Percentiles rank a stretch among this genome's conserved stretches.
Conservation (phyloP, 768 basidiomycete genomes). For the Calocybe indica region DNA sequence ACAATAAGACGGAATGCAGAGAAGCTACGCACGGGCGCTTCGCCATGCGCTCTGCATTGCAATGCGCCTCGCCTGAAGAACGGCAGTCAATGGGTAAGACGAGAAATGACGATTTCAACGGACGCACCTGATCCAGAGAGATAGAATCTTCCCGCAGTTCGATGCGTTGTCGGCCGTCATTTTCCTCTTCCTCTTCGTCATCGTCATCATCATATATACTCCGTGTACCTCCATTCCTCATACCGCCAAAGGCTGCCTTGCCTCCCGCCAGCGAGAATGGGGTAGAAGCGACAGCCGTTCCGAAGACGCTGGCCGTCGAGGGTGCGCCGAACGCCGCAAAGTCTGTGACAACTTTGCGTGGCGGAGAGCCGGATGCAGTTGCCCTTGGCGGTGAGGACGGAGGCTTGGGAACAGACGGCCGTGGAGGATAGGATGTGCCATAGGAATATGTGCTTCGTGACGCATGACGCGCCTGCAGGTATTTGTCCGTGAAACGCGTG, state of each 20-base stretch:
- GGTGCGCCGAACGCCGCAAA: slow-evolving; percentile 84
- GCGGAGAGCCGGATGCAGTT: slow-evolving; percentile 50
- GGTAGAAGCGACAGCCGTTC: slow-evolving; percentile 75
- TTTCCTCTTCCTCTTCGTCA: slow-evolving; percentile 72
- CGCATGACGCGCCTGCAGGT: slow-evolving; percentile 68
- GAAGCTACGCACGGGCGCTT: slow-evolving; percentile 46
- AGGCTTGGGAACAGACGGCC: slow-evolving; percentile 11
- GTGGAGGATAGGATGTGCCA: neutral
- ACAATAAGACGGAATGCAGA: slow-evolving; percentile 2
- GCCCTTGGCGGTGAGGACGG: slow-evolving; percentile 36
- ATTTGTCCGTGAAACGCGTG: slow-evolving; percentile 97
- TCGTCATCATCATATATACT: slow-evolving; percentile 41
- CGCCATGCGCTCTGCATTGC: slow-evolving; percentile 91
- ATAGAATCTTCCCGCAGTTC: slow-evolving; percentile 81
- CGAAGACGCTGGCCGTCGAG: slow-evolving; percentile 71
- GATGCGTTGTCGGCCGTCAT: slow-evolving; percentile 59
- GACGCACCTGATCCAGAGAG: slow-evolving; percentile 82
- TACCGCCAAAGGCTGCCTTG: slow-evolving; percentile 80
- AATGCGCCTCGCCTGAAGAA: slow-evolving; percentile 66
- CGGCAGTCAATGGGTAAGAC: slow-evolving; percentile 6
- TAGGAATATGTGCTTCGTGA: slow-evolving; percentile 42
- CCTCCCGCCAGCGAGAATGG: slow-evolving; percentile 76
- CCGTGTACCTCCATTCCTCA: slow-evolving; percentile 39
- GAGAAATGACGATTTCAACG: neutral
- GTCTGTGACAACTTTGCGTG: slow-evolving; percentile 84